Evolutionary conservation across 805 yeast species (phyloP).

Genomic region (Pichia heedii): DNA sequence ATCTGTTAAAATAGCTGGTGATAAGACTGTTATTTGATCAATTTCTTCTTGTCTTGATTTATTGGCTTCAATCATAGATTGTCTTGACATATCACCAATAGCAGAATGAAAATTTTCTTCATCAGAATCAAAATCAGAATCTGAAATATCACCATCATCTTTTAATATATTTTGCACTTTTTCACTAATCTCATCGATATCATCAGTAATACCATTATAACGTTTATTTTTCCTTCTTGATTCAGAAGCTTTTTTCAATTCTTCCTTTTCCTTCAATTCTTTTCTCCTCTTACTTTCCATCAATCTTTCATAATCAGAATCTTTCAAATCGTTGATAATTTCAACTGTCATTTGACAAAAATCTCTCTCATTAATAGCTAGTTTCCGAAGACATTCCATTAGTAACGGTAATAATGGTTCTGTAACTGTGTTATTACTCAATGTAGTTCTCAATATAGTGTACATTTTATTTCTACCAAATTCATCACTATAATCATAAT

Average conservation of each 20-base stretch:
- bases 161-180: slow-evolving; percentile 1
- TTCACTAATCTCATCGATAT: background rate
- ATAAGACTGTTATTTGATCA: slow-evolving; percentile 32
- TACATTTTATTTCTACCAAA: slow-evolving; percentile 77
- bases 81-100: slow-evolving; percentile 23
- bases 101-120: slow-evolving; percentile 22
- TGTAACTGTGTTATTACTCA: slow-evolving; percentile 47
- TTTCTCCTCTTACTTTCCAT: slow-evolving; percentile 1
- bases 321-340: slow-evolving; percentile 76
- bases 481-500: slow-evolving; percentile 84
- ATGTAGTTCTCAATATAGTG: slow-evolving; percentile 46
- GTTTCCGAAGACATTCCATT: slow-evolving; percentile 54
- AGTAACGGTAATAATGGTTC: slow-evolving; percentile 47
- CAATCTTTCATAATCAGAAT: slow-evolving; percentile 38
- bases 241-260: background rate
- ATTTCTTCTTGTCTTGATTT: slow-evolving; percentile 25
- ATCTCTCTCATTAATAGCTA: slow-evolving; percentile 75
- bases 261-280: background rate
- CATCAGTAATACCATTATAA: slow-evolving; percentile 3
- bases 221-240: background rate
- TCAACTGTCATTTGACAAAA: slow-evolving; percentile 80
- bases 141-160: slow-evolving; percentile 1
- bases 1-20: slow-evolving; percentile 43
- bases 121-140: slow-evolving; percentile 8
- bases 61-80: slow-evolving; percentile 25